These are phyloP conservation scores for Scedosporium boydii DNA, from an alignment of 2,329 filamentous ascomycete genomes.

Conservation along the genomic window DNA sequence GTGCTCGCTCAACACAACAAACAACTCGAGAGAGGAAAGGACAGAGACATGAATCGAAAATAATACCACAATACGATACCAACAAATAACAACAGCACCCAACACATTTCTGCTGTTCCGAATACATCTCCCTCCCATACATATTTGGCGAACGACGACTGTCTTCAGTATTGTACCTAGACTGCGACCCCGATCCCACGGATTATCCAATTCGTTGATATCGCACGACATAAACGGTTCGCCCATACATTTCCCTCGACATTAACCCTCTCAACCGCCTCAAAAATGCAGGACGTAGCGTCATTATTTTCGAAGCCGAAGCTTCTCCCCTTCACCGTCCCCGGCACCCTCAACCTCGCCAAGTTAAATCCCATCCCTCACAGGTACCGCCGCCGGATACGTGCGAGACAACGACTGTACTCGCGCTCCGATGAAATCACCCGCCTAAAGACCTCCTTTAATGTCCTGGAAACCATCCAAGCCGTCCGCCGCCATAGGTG, in stretches of 20 bases:
- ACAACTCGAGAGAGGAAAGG: neutral
- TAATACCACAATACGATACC: neutral
- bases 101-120: too few relatives aligned
- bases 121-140: neutral
- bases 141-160: neutral
- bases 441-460: slow-evolving; percentile 71
- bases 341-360: slow-evolving; percentile 30
- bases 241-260: neutral
- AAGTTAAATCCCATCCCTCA: slow-evolving; percentile 31
- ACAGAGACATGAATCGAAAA: neutral
- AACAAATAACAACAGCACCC: neutral
- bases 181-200: neutral
- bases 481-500: slow-evolving; percentile 70
- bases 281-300: slow-evolving; percentile 28
- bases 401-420: slow-evolving; percentile 24
- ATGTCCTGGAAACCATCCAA: slow-evolving; percentile 66
- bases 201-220: neutral
- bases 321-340: slow-evolving; percentile 27
- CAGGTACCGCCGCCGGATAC: slow-evolving; percentile 21
- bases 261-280: neutral
- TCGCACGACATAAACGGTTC: neutral
- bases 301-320: slow-evolving; percentile 29
- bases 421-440: slow-evolving; percentile 52
- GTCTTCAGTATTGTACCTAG: neutral
- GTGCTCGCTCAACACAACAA: neutral